Base-by-base conservation (phyloP, 768 basidiomycete species). In the Leccinum subtestaceum region DNA sequence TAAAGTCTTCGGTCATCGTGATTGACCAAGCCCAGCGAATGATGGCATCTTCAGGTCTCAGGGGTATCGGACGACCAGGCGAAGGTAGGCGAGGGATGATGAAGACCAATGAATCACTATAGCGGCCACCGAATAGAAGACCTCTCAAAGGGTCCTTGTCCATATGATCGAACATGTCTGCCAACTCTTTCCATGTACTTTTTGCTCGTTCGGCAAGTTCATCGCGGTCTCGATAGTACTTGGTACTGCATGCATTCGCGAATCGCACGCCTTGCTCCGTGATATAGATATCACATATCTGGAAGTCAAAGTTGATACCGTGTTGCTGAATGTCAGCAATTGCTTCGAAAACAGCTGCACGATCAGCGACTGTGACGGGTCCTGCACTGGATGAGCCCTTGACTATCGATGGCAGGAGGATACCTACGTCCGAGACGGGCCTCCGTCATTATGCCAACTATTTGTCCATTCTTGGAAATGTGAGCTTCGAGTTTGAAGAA, bases 381-480 rank as follows among this genome's bases (percentile, higher is more conserved):
- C 69, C 72, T 74, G 36, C 19, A 53, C 7, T 1, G 6, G 29
- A 57, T 70, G 31, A 68, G 63, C 21, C 6, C 27, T 31, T 27
- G 38, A 29, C 47, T 27, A 56, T 38, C 21, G 11, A 31, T 46
- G 9, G 19, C 5, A 27, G 27, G 23, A 21, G 10, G 11, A 4
- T 21, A 63, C 71, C 25, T 57, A 70, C 73, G 70, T 60, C 71
- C 71, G 27, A 73, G 48, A 15, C 58, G 48, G 19, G 67, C 51
- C 46, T 75, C 72, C 50, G 55, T 65, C 73, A 73, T 75, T 36
- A 74, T 47, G 7, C 72, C 72, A 31, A 75, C 51, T 25, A 73
- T 52, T 19, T 40, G 53, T 7, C 72, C 74, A n/a, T 68, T 71
- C 52, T 66, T 63, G 48, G 67, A 64, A 19, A 73, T 58, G 34